Evolutionary conservation across 164 flowering plant genomes (phyloP).

Genomic region (grape (Vitis vinifera)): ASM3070453v1 NC_081816.1:15471501-15472000

Average conservation of each 20-base stretch:
- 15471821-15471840: constrained; percentile 60
- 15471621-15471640: too few species aligned
- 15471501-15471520: too few species aligned
- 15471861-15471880: constrained; percentile 30
- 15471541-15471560: too few species aligned
- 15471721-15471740: too few species aligned
- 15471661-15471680: too few species aligned
- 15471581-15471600: too few species aligned
- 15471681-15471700: too few species aligned
- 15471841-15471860: constrained; percentile 39
- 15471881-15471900: constrained; percentile 31
- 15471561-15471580: too few species aligned
- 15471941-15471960: constrained; percentile 40
- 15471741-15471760: constrained; percentile 28
- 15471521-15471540: too few species aligned
- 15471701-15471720: too few species aligned
- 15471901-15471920: constrained; percentile 46
- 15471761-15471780: constrained; percentile 53
- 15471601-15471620: too few species aligned
- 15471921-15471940: constrained; percentile 59
- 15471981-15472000: constrained; percentile 42
- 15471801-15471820: constrained; percentile 59
- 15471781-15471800: constrained; percentile 53
- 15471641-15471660: too few species aligned
- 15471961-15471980: constrained; percentile 38